Conservation (phyloP, 495 filamentous ascomycete species). For the Apodospora peruviana region DNA sequence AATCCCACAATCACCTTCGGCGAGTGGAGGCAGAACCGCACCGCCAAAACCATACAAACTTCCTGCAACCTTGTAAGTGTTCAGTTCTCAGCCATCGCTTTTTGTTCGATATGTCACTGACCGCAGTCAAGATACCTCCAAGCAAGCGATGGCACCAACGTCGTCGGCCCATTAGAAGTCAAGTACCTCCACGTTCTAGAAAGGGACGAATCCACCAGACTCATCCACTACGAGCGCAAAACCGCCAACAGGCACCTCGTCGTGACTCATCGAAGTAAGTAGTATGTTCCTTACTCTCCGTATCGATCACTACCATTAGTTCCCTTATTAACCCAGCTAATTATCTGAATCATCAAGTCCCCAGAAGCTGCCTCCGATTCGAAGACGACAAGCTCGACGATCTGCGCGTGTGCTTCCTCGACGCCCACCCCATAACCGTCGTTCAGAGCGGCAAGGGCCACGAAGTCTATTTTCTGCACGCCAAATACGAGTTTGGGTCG, state of each 20-base stretch:
- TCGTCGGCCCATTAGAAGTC: conserved; percentile 3
- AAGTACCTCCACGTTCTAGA: conserved; percentile 4
- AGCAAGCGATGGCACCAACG: background rate
- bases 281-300: background rate
- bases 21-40: no score
- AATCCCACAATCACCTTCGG: no score
- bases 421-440: conserved; percentile 4
- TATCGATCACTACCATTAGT: no score
- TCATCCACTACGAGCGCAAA: conserved; percentile 8
- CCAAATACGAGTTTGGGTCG: conserved; percentile 2
- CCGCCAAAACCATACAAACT: no score
- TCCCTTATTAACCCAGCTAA: background rate
- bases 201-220: conserved; percentile 2
- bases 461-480: conserved; percentile 5
- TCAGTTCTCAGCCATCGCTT: no score
- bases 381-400: conserved; percentile 4
- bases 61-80: background rate
- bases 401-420: conserved; percentile 1
- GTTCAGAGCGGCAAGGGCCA: conserved; percentile 2
- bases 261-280: conserved; percentile 3
- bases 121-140: conserved; percentile 1
- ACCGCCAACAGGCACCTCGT: background rate
- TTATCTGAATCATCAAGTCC: conserved; percentile 3
- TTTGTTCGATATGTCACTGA: no score
- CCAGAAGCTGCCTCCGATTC: conserved; percentile 2